Conservation (phyloP, 352 stramenopile species). For the Globisporangium emineosum region DNA sequence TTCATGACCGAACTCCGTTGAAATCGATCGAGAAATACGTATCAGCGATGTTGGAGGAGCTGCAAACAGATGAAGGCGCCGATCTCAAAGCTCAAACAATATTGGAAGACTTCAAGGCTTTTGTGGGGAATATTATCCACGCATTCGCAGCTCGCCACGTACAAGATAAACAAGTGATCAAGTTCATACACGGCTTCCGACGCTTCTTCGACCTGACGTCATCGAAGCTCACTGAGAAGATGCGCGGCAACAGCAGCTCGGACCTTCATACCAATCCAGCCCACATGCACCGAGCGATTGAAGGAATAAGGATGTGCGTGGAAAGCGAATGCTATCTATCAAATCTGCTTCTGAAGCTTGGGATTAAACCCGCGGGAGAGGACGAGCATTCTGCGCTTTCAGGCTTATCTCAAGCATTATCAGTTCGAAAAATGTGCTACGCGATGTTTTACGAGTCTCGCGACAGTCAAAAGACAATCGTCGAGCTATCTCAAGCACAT, state of each 20-base stretch:
- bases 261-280: neutral
- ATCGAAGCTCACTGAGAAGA: constrained; percentile 21
- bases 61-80: neutral
- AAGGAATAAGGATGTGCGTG: constrained; percentile 12
- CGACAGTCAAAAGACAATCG: constrained; percentile 19
- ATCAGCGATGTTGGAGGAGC: constrained; percentile 41
- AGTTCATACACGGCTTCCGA: constrained; percentile 32
- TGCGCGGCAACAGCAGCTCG: constrained; percentile 15
- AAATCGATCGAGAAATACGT: constrained; percentile 51
- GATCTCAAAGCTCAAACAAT: constrained; percentile 3
- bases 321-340: constrained; percentile 24
- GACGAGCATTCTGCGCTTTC: constrained; percentile 15
- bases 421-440: constrained; percentile 33
- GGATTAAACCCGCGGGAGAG: neutral
- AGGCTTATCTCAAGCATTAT: constrained; percentile 26
- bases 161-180: constrained; percentile 18
- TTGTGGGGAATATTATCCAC: constrained; percentile 36
- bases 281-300: neutral
- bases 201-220: constrained; percentile 27
- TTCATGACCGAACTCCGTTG: constrained; percentile 21
- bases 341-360: constrained; percentile 22
- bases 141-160: constrained; percentile 36
- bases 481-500: constrained; percentile 25
- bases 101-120: constrained; percentile 23
- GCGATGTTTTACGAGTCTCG: constrained; percentile 29